Evolutionary conservation across 306 rosid genomes (phyloP).

Genomic region (Cajanus cajan): DNA sequence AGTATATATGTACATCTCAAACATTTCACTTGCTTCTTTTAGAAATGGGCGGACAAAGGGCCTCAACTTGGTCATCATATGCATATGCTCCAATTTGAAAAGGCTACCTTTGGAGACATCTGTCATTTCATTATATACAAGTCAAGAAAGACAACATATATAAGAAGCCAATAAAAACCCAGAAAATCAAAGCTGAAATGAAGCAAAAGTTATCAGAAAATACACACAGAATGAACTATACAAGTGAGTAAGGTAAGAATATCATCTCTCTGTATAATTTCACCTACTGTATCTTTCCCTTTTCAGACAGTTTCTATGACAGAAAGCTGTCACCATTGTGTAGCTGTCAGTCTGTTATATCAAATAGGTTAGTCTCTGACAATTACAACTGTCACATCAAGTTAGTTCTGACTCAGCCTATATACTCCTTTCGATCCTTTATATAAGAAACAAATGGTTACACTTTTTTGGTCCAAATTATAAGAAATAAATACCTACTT

Average conservation of each 20-base stretch:
- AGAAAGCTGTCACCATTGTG: neutral
- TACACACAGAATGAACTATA: slow-evolving; percentile 22
- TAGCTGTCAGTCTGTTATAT: neutral
- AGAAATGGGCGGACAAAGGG: slow-evolving; percentile 75
- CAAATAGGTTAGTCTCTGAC: neutral
- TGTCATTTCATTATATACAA: slow-evolving; percentile 28
- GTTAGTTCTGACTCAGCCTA: neutral
- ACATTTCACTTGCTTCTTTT: slow-evolving; percentile 72
- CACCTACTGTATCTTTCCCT: neutral
- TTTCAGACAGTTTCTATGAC: neutral
- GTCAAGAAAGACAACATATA: neutral
- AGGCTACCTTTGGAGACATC: slow-evolving; percentile 77
- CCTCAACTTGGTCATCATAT: slow-evolving; percentile 91
- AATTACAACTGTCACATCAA: neutral
- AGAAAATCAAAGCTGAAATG: slow-evolving; percentile 3
- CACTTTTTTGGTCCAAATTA: too few species aligned
- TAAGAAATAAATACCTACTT: too few species aligned
- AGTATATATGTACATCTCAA: slow-evolving; percentile 87
- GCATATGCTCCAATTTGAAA: slow-evolving; percentile 59
- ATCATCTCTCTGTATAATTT: neutral
- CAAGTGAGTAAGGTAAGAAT: neutral
- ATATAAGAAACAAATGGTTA: too few species aligned
- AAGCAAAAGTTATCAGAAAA: neutral
- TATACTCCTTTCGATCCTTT: too few species aligned
- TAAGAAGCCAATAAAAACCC: neutral